Evolutionary conservation across 345 rosid genomes (phyloP), one percentile per base, ranked within the genome.

Genomic region (Firmiana major): DNA sequence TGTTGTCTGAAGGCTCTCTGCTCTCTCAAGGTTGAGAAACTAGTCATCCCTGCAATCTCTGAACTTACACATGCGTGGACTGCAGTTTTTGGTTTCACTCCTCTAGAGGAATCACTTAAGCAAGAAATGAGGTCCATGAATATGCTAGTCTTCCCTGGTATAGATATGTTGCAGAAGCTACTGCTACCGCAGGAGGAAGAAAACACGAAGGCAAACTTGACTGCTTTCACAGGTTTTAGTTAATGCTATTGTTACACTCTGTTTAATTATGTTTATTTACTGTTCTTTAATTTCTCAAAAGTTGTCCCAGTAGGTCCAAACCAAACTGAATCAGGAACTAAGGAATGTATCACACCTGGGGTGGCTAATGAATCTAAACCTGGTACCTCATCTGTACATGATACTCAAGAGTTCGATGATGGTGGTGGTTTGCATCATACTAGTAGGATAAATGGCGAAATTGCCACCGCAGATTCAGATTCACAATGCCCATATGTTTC

Each of bases 41-140:
- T 94, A 76, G 80, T 92, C 67, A 91, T 94, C 73, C 98, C 97
- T 77, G 97, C 97, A 58, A 87, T 93, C 46, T 80, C 92, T 8
- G 97, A 92, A 75, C 89, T 91, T 70, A 85, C 85, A 81, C 87
- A 86, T 79, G 88, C 94, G 15, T 92, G 97, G 98, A 92, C 91
- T 28, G 74, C 73, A 19, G 90, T 85, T 79, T 94, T 94, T 80
- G 92, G 97, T 71, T 94, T 94, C 83, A 80, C 78, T 64, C 83
- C 88, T 34, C 73, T 86, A 24, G 87, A 87, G 68, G 89, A 84
- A 45, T 81, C 85, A 49, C 77, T 83, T 75, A 89, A 85, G 88
- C 85, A 81, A 66, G 81, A 87, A 77, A 78, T 86, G 78, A 88
- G 88, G 72, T 88, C 86, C 75, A 80, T 87, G 90, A 94, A 92